Evolutionary conservation across 2,329 filamentous ascomycete genomes (phyloP).

Genomic region (Didymella glomerata): DNA sequence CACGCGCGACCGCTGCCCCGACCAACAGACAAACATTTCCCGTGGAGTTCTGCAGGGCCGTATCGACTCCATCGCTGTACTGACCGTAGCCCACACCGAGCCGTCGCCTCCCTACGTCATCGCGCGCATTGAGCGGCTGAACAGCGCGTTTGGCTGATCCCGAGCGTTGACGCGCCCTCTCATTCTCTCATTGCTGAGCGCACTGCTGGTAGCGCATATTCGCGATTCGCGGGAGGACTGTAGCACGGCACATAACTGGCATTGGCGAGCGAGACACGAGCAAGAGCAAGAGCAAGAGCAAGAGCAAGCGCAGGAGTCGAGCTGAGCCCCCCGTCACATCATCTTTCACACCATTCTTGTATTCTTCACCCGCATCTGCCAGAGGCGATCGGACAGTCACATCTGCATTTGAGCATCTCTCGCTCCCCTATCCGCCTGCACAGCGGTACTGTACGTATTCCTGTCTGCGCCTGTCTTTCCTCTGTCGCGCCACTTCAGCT

Average conservation of each 20-base stretch:
- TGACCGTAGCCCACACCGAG: constrained; percentile 2
- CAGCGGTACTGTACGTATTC: constrained; percentile 54
- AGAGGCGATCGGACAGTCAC: constrained; percentile 51
- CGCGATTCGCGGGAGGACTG: constrained; percentile 37
- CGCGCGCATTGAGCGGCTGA: constrained; percentile 4
- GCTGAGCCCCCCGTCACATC: constrained; percentile 40
- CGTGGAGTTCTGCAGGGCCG: constrained; percentile 1
- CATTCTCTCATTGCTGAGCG: constrained; percentile 24
- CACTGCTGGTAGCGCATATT: constrained; percentile 34
- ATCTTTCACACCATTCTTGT: constrained; percentile 47
- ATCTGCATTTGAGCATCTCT: constrained; percentile 42
- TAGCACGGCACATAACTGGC: constrained; percentile 36
- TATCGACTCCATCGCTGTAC: not conserved
- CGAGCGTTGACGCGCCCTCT: constrained; percentile 21
- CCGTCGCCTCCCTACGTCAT: constrained; percentile 5
- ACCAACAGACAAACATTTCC: constrained; percentile 4
- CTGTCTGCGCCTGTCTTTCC: constrained; percentile 37
- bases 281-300: constrained; percentile 19
- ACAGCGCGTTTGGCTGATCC: constrained; percentile 28
- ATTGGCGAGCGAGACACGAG: constrained; percentile 28
- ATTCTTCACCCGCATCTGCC: constrained; percentile 51
- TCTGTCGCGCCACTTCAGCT: constrained; percentile 23
- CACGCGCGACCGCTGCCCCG: constrained; percentile 29
- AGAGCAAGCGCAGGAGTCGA: constrained; percentile 37
- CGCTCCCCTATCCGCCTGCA: constrained; percentile 42